Conservation (phyloP, 1,284 basidiomycete genomes). For the Pseudozyma sp. region DNA sequence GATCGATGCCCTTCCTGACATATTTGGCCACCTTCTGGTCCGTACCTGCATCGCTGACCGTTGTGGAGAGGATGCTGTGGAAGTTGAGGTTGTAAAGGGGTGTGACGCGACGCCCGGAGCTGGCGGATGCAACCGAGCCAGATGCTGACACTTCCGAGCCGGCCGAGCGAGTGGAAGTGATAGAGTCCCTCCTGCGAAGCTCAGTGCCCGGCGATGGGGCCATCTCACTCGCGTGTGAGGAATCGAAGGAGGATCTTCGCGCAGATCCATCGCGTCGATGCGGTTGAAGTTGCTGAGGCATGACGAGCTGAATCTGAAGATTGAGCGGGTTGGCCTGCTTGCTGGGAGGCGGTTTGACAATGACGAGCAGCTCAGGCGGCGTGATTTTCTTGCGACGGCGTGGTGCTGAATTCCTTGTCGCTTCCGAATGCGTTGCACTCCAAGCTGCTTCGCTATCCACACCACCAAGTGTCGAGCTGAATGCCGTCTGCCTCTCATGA, state of each 20-base stretch:
- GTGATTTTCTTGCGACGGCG: constrained; percentile 41
- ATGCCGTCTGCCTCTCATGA: constrained; percentile 19
- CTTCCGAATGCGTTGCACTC: constrained; percentile 28
- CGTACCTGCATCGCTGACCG: constrained; percentile 90
- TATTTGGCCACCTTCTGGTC: constrained; percentile 95
- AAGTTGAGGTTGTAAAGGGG: constrained; percentile 93
- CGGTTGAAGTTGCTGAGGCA: constrained; percentile 31
- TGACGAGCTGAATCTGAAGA: constrained; percentile 89
- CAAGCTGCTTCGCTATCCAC: constrained; percentile 46
- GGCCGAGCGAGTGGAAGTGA: constrained; percentile 42
- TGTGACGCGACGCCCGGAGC: constrained; percentile 77
- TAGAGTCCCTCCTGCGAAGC: constrained; percentile 47
- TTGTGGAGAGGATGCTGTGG: constrained; percentile 91
- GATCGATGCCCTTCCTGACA: constrained; percentile 77
- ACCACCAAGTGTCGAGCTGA: constrained; percentile 42
- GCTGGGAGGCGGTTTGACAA: constrained; percentile 80
- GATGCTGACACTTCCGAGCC: constrained; percentile 39
- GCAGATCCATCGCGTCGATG: constrained; percentile 22
- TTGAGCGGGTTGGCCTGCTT: constrained; percentile 88
- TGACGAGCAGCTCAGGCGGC: constrained; percentile 63
- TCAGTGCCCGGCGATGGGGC: constrained; percentile 11
- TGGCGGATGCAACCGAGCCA: constrained; percentile 37
- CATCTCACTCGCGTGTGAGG: constrained; percentile 22
- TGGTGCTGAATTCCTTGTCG: constrained; percentile 18
- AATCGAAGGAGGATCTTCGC: constrained; percentile 36